Conservation (phyloP, 139 green algal species). For the Picochlorum costavermella region DNA sequence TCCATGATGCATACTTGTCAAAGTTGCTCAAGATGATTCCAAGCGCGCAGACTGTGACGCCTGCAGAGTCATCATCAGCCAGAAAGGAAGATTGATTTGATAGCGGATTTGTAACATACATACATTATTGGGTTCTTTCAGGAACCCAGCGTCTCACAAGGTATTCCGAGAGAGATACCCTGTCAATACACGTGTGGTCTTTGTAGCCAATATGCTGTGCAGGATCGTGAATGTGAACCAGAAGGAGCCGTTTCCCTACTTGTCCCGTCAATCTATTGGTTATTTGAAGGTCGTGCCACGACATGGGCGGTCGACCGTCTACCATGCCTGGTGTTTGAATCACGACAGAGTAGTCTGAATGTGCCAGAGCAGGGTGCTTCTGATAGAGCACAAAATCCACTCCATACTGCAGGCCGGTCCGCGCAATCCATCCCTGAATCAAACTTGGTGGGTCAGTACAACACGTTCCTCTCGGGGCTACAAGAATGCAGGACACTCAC, state of each 20-base stretch:
- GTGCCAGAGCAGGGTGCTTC: conserved; percentile 33
- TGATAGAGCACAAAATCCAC: conserved; percentile 52
- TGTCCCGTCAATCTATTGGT: conserved; percentile 37
- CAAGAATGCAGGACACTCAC: neutral
- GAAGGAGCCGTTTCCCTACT: conserved; percentile 37
- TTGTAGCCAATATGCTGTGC: neutral
- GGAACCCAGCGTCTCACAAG: conserved; percentile 30
- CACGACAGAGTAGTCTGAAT: conserved; percentile 37
- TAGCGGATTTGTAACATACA: neutral
- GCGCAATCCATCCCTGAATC: conserved; percentile 39
- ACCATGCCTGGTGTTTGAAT: conserved; percentile 1
- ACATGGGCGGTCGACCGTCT: neutral
- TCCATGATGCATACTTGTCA: conserved; percentile 29
- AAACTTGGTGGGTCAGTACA: neutral
- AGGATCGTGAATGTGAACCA: conserved; percentile 32
- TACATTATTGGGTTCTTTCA: conserved; percentile 13
- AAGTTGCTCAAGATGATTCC: conserved; percentile 21
- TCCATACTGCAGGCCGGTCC: conserved; percentile 53
- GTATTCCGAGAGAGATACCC: conserved; percentile 17
- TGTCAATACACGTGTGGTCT: conserved; percentile 14
- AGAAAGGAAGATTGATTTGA: conserved; percentile 19
- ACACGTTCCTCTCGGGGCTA: neutral
- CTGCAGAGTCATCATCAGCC: conserved; percentile 21
- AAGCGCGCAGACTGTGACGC: conserved; percentile 12
- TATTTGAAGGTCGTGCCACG: conserved; percentile 38